Percentiles rank a stretch among this genome's conserved stretches.
These are phyloP conservation scores for Fusarium pseudonygamai DNA, from an alignment of 2,329 filamentous ascomycete genomes.

Conservation along the genomic window DNA sequence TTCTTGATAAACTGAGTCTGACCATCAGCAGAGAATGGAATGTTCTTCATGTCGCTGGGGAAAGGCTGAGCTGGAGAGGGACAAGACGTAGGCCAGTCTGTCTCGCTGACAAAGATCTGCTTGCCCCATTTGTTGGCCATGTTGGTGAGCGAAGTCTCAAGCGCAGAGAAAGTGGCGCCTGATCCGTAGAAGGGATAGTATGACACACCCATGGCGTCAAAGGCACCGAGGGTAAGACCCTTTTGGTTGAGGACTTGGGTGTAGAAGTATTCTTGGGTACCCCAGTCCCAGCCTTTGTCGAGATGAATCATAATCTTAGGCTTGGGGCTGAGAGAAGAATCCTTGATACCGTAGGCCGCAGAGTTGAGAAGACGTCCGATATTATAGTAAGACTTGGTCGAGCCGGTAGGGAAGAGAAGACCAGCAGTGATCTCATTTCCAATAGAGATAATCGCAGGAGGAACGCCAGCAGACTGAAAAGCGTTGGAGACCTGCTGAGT, in stretches of 20 bases:
- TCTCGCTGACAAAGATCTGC: slow-evolving; percentile 74
- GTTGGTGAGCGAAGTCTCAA: slow-evolving; percentile 65
- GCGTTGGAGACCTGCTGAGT: slow-evolving; percentile 69
- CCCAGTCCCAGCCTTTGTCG: slow-evolving; percentile 80
- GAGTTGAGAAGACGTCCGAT: slow-evolving; percentile 72
- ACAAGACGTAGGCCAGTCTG: slow-evolving; percentile 74
- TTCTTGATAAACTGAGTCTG: slow-evolving; percentile 70
- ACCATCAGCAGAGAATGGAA: slow-evolving; percentile 70
- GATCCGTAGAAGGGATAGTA: slow-evolving; percentile 78
- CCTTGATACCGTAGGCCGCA: slow-evolving; percentile 70
- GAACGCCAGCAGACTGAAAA: slow-evolving; percentile 65
- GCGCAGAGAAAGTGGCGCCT: slow-evolving; percentile 65
- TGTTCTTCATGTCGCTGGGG: slow-evolving; percentile 65
- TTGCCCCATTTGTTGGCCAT: slow-evolving; percentile 72
- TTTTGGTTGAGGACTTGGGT: slow-evolving; percentile 61
- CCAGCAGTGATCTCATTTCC: slow-evolving; percentile 78
- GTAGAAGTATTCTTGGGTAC: slow-evolving; percentile 73
- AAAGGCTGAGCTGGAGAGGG: slow-evolving; percentile 66
- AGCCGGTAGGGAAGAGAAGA: slow-evolving; percentile 70
- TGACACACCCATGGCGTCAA: slow-evolving; percentile 76
- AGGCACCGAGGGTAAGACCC: slow-evolving; percentile 63
- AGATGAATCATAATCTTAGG: slow-evolving; percentile 80
- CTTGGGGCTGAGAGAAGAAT: slow-evolving; percentile 63
- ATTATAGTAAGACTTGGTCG: slow-evolving; percentile 64
- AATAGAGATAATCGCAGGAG: slow-evolving; percentile 71